Evolutionary conservation across 2,329 filamentous ascomycete species (phyloP).

Genomic region (Nothopassalora personata): DNA sequence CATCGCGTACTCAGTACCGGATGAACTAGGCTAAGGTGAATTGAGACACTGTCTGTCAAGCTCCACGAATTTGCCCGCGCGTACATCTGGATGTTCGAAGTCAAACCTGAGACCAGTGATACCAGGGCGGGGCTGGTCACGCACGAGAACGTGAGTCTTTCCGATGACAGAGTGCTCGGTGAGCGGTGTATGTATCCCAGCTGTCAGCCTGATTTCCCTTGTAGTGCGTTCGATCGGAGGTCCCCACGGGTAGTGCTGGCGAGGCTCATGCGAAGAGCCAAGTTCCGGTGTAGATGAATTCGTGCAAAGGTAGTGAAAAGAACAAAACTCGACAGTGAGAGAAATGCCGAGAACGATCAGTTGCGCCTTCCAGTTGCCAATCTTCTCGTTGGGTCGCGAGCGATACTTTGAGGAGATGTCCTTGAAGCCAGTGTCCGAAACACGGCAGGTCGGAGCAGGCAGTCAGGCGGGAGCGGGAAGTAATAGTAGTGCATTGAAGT

Average conservation of each 20-base stretch:
- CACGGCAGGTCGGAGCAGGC: slow-evolving; percentile 20
- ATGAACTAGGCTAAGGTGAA: slow-evolving; percentile 3
- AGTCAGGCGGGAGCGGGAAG: slow-evolving; percentile 13
- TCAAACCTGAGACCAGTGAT: not conserved
- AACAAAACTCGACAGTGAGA: slow-evolving; percentile 10
- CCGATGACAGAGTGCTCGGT: not conserved
- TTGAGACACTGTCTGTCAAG: not conserved
- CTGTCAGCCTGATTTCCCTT: slow-evolving; percentile 14
- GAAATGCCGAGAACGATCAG: slow-evolving; percentile 5
- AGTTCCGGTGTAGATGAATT: slow-evolving; percentile 2
- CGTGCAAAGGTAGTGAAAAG: slow-evolving; percentile 5
- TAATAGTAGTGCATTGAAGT: slow-evolving; percentile 14
- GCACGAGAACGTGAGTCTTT: not conserved
- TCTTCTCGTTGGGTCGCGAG: slow-evolving; percentile 6
- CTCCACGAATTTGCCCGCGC: not conserved
- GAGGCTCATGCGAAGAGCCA: slow-evolving; percentile 9
- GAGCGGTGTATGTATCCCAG: slow-evolving; percentile 12
- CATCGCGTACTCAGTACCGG: slow-evolving; percentile 13
- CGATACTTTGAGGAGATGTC: slow-evolving; percentile 13
- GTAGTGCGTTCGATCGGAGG: slow-evolving; percentile 14
- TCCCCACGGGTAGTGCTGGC: slow-evolving; percentile 14
- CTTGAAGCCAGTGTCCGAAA: slow-evolving; percentile 21
- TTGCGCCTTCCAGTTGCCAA: not conserved
- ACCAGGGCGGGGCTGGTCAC: not conserved
- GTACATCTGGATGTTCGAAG: slow-evolving; percentile 9